phyloP scores from a whole-genome alignment of 371 early-diverging fungal genomes.

The Gilbertella persicaria region DNA sequence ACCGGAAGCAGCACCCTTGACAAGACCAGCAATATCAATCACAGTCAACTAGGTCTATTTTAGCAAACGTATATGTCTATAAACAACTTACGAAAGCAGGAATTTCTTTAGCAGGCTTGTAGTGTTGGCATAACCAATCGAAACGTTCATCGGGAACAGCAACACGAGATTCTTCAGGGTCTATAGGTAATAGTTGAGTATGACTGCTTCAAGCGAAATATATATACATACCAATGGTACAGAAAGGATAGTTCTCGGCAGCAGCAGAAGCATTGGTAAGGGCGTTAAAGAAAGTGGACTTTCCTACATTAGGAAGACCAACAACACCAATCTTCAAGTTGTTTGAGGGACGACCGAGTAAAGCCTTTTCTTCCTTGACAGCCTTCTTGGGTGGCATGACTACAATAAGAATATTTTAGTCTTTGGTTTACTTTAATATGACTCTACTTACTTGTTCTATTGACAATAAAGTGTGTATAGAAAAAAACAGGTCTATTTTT shows the following conservation, averaged over 20 bases:
- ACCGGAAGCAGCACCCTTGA: conserved; percentile 92
- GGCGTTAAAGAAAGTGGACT: conserved; percentile 97
- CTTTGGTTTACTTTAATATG: background rate
- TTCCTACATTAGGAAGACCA: conserved; percentile 98
- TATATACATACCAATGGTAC: conserved; percentile 38
- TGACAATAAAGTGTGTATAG: background rate
- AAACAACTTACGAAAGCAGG: conserved; percentile 65
- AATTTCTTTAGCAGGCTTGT: conserved; percentile 66
- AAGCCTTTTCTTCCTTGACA: conserved; percentile 79
- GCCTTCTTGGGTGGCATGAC: conserved; percentile 77
- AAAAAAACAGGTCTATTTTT: too few relatives aligned
- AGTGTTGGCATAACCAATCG: conserved; percentile 81
- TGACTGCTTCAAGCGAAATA: background rate
- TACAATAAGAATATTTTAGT: background rate
- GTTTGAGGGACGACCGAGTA: conserved; percentile 93
- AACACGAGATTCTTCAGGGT: conserved; percentile 94
- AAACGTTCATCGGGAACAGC: conserved; percentile 94
- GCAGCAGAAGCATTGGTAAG: conserved; percentile 89
- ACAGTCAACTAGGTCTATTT: conserved; percentile 73
- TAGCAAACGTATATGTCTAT: conserved; percentile 3
- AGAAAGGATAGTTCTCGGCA: conserved; percentile 80
- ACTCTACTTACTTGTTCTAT: too few relatives aligned
- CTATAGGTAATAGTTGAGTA: conserved; percentile 37
- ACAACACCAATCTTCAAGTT: conserved; percentile 98
- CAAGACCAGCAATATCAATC: conserved; percentile 99